Base-by-base conservation (phyloP, 2,329 filamentous ascomycete genomes). In the Exophiala phaeomuriformis region DNA sequence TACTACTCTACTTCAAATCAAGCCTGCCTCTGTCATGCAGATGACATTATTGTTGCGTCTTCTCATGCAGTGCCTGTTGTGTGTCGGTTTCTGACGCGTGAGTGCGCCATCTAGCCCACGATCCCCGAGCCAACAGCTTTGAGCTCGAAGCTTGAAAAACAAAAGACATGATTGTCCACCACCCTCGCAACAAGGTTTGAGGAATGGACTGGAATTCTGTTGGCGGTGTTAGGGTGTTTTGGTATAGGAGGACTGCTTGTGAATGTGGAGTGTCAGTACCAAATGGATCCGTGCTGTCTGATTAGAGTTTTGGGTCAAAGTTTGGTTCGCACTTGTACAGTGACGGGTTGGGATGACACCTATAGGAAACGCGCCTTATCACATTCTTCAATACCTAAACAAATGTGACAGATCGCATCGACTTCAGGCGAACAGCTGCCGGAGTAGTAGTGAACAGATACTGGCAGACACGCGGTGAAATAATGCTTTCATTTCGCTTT, bases 61-160 rank as follows among this genome's bases (percentile, higher is more conserved):
- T 19, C 19, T 19, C 19, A 19, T 1, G 19, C 19, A 19, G 19
- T 19, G 19, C 19, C 19, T 19, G 19, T 19, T 19, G 19, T 19
- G 19, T 19, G 19, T 19, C 19, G 19, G 19, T 19, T 19, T 12
- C 30, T 53, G 42, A 53, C 51, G 8, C 19, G 19, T 19, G 19
- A 19, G 19, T 39, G 36, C n/a, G 4, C 3, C 10, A 27, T 42
- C 47, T 33, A 53, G 51, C 50, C 8, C 31, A 27, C 5, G 39
- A 48, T 27, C 19, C 42, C 35, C 54, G 51, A 7, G 29, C 41
- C 12, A 12, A 53, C 39, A 53, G 54, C 31, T 57, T 57, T 32
- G 54, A 57, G 48, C 51, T 53, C 7, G 54, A 57, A 42, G 46
- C 42, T 5, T 41, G 39, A 41, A 35, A 10, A 27, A 41, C 6